phyloP scores from a whole-genome alignment of 2,329 filamentous ascomycete genomes.

The Aulographum hederae region DNA sequence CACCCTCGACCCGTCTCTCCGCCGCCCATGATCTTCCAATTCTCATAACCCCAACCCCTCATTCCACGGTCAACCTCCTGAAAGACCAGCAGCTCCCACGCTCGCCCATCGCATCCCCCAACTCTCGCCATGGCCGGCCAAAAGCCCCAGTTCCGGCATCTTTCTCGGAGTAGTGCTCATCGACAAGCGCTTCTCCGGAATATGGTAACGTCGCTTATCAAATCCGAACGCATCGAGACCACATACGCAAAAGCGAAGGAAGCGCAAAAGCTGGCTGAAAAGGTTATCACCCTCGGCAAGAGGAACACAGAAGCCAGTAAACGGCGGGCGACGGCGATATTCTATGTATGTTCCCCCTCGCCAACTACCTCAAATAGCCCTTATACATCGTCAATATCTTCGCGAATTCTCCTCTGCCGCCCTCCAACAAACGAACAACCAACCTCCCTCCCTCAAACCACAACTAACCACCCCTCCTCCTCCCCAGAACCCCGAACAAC shows the following conservation, averaged over 20 bases:
- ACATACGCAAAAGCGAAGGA: slow-evolving; percentile 97
- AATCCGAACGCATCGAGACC: slow-evolving; percentile 83
- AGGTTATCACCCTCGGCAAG: slow-evolving; percentile 86
- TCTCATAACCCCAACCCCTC: no score
- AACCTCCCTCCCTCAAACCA: no score
- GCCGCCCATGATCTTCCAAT: no score
- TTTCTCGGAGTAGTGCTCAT: slow-evolving; percentile 72
- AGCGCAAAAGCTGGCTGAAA: slow-evolving; percentile 81
- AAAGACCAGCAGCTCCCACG: no score
- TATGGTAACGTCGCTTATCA: slow-evolving; percentile 84
- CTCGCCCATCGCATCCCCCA: no score
- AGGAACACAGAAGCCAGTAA: slow-evolving; percentile 71
- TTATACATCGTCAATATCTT: slow-evolving; percentile 19
- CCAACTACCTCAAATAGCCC: no score
- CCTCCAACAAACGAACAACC: no score
- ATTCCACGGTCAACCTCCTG: no score
- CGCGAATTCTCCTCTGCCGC: background rate
- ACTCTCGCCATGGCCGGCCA: slow-evolving; percentile 78
- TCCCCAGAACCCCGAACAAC: slow-evolving; percentile 47
- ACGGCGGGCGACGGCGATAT: slow-evolving; percentile 57
- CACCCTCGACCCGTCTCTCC: no score
- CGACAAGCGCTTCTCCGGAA: slow-evolving; percentile 87
- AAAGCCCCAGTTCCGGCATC: slow-evolving; percentile 70
- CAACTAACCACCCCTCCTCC: no score
- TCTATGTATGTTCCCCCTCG: slow-evolving; percentile 74